Base-by-base conservation (phyloP, 1,139 yeast species). In the Kurtzmaniella natalensis region DNA sequence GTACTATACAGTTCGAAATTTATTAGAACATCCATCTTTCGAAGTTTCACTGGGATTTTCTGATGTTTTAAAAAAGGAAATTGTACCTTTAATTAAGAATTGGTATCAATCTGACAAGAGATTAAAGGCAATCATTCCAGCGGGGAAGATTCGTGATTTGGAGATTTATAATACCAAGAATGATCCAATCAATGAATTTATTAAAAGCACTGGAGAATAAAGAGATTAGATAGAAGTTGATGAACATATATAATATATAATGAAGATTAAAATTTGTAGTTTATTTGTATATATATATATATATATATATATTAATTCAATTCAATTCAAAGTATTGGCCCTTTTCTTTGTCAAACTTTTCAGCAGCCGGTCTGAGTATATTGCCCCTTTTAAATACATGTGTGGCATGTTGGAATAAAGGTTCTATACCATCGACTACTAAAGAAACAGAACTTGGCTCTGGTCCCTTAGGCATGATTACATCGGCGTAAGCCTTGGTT, bases 401-500 rank as follows among this genome's bases (percentile, higher is more conserved):
- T n/a, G 36, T 43, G 5, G 43, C 28, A 32, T 41, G 41, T 29
- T 39, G 51, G 37, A 21, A 55, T 66, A 44, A 51, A 8, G 67
- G 61, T 36, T 59, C 48, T 9, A 86, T 62, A 2, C 95, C 95
- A 50, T 85, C 92, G n/a, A 85, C 77, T 8, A 88, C 72, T 39
- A 88, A 66, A 7, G 70, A 63, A 8, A 81, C 70, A 2, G 94
- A 89, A 31, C 72, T 66, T 18, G 69, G 61, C 32, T 76, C 80
- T 3, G 83, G 80, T 1, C 87, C 88, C 33, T 81, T 65, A 3
- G 95, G 95, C 50, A 88, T 68, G 28, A 88, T 76, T 11, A 87
- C 78, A 53, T 88, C 96, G 2, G 96, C 94, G 41, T 64, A 71
- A 39, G 79, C 80, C 54, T 83, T 82, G 2, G 96, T 86, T 22